Evolutionary conservation across 2,329 filamentous ascomycete species (phyloP).

Genomic region (Alternaria brassicae): DNA sequence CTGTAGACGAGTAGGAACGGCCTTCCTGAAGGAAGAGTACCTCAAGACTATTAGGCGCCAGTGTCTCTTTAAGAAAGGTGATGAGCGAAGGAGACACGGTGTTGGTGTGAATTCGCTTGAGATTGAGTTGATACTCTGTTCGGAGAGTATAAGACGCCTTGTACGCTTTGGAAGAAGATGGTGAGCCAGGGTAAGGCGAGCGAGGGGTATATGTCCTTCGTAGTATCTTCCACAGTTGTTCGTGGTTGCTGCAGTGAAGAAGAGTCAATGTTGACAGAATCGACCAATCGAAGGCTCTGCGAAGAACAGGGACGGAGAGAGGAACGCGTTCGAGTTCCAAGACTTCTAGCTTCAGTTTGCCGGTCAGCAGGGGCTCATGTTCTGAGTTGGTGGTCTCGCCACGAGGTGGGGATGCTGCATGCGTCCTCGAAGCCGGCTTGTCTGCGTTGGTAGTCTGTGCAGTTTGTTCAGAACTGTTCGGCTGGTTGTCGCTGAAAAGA

Average conservation of each 20-base stretch:
- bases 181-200: conserved; percentile 41
- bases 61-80: conserved; percentile 75
- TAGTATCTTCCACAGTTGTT: conserved; percentile 76
- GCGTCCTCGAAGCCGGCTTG: conserved; percentile 8
- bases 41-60: conserved; percentile 81
- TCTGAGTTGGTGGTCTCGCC: conserved; percentile 1
- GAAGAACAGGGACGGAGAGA: conserved; percentile 74
- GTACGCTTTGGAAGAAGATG: conserved; percentile 47
- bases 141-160: conserved; percentile 50
- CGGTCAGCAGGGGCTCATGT: conserved; percentile 56
- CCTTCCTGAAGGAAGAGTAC: conserved; percentile 78
- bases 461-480: conserved; percentile 19
- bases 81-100: conserved; percentile 72
- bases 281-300: conserved; percentile 77
- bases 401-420: conserved; percentile 2
- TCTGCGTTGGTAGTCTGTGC: conserved; percentile 10
- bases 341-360: conserved; percentile 70
- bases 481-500: conserved; percentile 28
- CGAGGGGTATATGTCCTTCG: conserved; percentile 60
- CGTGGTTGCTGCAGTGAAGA: conserved; percentile 74
- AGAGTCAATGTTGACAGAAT: conserved; percentile 74
- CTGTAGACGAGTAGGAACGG: conserved; percentile 61
- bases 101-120: conserved; percentile 80
- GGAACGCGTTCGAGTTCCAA: conserved; percentile 78
- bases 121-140: conserved; percentile 59